These are phyloP conservation scores for Termitomyces heimii DNA, from an alignment of 768 basidiomycete species.

Conservation along the genomic window DNA sequence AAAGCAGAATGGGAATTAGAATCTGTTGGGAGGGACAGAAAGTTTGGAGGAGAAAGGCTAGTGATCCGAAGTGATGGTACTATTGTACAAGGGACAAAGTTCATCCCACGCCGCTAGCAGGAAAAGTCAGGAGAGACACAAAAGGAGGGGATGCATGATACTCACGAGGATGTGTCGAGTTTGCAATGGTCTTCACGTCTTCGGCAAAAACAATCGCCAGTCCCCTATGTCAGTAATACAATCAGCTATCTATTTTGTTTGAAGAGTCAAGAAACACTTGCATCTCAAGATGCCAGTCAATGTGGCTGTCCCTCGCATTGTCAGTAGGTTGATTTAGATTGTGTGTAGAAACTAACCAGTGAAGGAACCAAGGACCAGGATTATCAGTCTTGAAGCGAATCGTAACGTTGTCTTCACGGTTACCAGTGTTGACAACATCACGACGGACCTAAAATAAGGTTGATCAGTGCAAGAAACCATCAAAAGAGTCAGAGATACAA, in stretches of 20 bases:
- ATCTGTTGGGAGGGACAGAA: no score
- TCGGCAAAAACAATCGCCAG: conserved; percentile 29
- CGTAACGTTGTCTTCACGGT: conserved; percentile 19
- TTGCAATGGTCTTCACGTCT: conserved; percentile 11
- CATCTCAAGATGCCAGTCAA: conserved; percentile 7
- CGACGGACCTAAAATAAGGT: conserved; percentile 9
- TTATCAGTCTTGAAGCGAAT: conserved; percentile 37
- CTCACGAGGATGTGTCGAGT: not conserved
- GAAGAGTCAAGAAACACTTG: not conserved
- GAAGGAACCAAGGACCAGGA: conserved; percentile 23
- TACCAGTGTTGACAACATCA: conserved; percentile 15
- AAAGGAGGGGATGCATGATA: not conserved
- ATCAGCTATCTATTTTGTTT: not conserved
- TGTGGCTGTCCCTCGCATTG: not conserved
- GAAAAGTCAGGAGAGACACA: not conserved
- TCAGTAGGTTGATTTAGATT: not conserved
- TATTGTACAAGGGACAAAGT: not conserved
- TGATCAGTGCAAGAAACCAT: no score
- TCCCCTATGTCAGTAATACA: conserved; percentile 4
- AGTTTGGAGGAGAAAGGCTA: not conserved
- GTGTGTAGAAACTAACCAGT: not conserved
- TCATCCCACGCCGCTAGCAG: not conserved
- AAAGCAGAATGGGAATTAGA: not conserved
- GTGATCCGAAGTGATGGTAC: not conserved
- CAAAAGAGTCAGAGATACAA: no score